A percentile compares a stretch with the other conserved stretches of the same genome.
Conservation (phyloP, 129 eudicot genomes). For the Escallonia herrerae region DNA sequence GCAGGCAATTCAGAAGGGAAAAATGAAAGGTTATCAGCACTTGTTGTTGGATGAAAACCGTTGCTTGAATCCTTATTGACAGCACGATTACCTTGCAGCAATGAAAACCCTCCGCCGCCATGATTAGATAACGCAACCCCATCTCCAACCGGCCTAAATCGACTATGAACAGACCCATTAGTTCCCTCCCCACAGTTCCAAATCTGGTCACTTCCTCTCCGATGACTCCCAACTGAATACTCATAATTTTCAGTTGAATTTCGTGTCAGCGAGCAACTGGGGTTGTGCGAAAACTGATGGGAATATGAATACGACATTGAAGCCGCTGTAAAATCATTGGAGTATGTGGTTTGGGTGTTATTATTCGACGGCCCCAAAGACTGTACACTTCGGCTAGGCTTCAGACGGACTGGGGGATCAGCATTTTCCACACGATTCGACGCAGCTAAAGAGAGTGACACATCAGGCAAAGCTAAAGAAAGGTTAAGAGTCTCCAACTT, state of each 20-base stretch:
- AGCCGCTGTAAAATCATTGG: constrained; percentile 72
- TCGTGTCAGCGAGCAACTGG: constrained; percentile 82
- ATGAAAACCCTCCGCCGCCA: constrained; percentile 29
- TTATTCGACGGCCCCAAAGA: constrained; percentile 37
- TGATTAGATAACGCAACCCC: constrained; percentile 50
- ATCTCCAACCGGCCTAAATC: constrained; percentile 88
- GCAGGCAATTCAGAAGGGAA: constrained; percentile 89
- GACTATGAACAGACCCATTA: constrained; percentile 88
- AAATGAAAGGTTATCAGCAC: constrained; percentile 54
- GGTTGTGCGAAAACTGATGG: constrained; percentile 75
- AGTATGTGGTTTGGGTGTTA: constrained; percentile 50
- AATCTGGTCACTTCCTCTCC: constrained; percentile 60
- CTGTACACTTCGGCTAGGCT: constrained; percentile 54
- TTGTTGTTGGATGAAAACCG: constrained; percentile 20
- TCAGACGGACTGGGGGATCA: constrained; percentile 45
- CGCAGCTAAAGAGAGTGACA: constrained; percentile 66
- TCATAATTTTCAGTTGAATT: constrained; percentile 75
- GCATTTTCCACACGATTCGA: constrained; percentile 47
- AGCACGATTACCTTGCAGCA: constrained; percentile 33
- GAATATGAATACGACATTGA: constrained; percentile 79
- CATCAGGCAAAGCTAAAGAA: constrained; percentile 77
- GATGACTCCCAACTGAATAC: constrained; percentile 63
- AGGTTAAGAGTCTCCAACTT: constrained; percentile 73
- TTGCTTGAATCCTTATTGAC: constrained; percentile 9
- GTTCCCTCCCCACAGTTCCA: constrained; percentile 98